phyloP scores from a whole-genome alignment of 345 rosid species.

The Psidium guajava region DNA sequence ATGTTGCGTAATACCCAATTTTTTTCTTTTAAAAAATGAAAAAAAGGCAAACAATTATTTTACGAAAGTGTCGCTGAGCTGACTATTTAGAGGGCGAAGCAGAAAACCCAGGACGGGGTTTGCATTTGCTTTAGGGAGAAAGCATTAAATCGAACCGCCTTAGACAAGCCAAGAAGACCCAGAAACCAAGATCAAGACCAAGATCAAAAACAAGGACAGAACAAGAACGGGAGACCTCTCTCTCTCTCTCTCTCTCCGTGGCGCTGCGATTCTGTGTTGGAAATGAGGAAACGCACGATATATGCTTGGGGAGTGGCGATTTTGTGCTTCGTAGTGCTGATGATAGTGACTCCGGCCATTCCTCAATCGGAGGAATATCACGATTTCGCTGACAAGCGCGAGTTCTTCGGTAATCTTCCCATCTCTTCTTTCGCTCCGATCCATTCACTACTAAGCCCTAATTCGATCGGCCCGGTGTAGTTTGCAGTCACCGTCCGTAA shows the following conservation, averaged over 20 bases:
- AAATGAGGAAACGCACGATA: conserved; percentile 45
- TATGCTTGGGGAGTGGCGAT: conserved; percentile 60
- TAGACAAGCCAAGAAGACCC: neutral
- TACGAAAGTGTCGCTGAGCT: neutral
- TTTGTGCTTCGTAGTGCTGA: conserved; percentile 54
- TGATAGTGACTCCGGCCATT: conserved; percentile 80
- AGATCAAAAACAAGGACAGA: neutral
- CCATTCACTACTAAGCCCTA: neutral
- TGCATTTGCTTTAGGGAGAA: neutral
- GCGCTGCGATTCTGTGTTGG: neutral
- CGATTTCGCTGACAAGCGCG: conserved; percentile 84
- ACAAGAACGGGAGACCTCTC: neutral
- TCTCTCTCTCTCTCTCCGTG: neutral
- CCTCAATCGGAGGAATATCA: conserved; percentile 83
- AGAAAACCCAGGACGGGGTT: neutral
- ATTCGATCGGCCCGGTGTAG: neutral
- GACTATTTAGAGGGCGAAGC: neutral
- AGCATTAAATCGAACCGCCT: neutral
- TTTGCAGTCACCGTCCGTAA: neutral
- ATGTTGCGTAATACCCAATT: neutral
- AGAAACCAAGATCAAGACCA: neutral
- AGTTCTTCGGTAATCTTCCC: conserved; percentile 45
- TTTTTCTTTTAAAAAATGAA: neutral
- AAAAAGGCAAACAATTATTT: neutral
- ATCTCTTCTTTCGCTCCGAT: neutral